These are phyloP conservation scores for Metarhizium sp. DNA, from an alignment of 2,329 filamentous ascomycete species.

Conservation along the genomic window DNA sequence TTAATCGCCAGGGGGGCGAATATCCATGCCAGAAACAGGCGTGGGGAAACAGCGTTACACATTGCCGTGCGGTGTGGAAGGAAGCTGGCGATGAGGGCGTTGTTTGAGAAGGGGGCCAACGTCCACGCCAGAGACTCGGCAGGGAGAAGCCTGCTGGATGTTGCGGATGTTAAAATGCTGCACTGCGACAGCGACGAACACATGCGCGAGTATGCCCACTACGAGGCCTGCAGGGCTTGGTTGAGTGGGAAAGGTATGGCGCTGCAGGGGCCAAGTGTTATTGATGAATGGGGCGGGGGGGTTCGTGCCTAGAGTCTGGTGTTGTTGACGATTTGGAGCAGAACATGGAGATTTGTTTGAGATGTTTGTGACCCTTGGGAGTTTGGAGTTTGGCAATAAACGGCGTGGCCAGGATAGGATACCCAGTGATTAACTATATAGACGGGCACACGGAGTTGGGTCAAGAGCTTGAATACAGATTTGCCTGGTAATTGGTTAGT, in stretches of 20 bases:
- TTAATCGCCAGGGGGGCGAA: conserved; percentile 34
- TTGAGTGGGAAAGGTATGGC: conserved; percentile 29
- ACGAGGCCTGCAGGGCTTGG: conserved; percentile 36
- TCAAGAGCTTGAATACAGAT: too few relatives aligned
- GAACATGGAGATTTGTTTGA: background rate
- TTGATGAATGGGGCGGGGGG: conserved; percentile 30
- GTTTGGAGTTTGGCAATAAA: background rate
- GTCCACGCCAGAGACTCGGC: conserved; percentile 35
- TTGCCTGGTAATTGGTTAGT: too few relatives aligned
- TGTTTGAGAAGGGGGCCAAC: conserved; percentile 37
- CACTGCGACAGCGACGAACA: conserved; percentile 17
- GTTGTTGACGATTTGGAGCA: background rate
- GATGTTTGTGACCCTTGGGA: background rate
- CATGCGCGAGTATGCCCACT: conserved; percentile 28
- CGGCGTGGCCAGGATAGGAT: background rate
- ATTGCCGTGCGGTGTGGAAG: conserved; percentile 43
- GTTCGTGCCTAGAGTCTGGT: background rate
- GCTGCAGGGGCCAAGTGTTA: conserved; percentile 27
- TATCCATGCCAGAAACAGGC: conserved; percentile 40
- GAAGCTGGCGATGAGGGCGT: conserved; percentile 39
- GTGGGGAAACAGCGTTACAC: conserved; percentile 46
- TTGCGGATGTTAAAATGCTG: conserved; percentile 32
- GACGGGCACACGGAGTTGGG: too few relatives aligned
- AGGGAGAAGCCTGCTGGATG: conserved; percentile 34
- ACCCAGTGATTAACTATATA: background rate